Conservation (phyloP, 257 asterid species). For the Solanum acaule region DNA sequence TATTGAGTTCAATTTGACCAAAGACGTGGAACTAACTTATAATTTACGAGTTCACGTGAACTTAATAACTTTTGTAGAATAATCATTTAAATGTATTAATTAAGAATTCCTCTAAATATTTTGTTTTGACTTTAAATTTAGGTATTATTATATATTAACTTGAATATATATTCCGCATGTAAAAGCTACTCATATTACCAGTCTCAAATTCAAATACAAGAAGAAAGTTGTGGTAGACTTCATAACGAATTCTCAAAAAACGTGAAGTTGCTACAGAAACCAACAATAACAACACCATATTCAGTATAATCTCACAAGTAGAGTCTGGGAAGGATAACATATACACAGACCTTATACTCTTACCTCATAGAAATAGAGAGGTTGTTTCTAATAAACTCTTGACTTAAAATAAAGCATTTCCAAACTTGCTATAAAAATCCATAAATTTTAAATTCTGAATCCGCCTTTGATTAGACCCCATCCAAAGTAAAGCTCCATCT, state of each 20-base stretch:
- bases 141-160: neutral
- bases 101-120: neutral
- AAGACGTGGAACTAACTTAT: neutral
- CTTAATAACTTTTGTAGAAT: neutral
- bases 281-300: neutral
- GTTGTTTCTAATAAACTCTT: neutral
- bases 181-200: neutral
- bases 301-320: neutral
- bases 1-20: neutral
- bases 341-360: neutral
- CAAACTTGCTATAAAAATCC: rapidly evolving
- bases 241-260: neutral
- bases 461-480: neutral
- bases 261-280: neutral
- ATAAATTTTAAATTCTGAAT: neutral
- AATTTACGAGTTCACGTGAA: neutral
- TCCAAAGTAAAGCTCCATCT: neutral
- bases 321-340: neutral
- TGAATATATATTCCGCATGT: neutral
- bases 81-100: neutral
- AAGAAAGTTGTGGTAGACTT: neutral
- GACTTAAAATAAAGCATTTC: neutral
- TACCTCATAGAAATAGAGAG: neutral
- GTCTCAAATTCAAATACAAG: neutral
- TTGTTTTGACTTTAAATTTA: neutral